A percentile compares a stretch with the other conserved stretches of the same genome.
phyloP scores from a whole-genome alignment of 2,329 filamentous ascomycete species.

The Annulohypoxylon truncatum region DNA sequence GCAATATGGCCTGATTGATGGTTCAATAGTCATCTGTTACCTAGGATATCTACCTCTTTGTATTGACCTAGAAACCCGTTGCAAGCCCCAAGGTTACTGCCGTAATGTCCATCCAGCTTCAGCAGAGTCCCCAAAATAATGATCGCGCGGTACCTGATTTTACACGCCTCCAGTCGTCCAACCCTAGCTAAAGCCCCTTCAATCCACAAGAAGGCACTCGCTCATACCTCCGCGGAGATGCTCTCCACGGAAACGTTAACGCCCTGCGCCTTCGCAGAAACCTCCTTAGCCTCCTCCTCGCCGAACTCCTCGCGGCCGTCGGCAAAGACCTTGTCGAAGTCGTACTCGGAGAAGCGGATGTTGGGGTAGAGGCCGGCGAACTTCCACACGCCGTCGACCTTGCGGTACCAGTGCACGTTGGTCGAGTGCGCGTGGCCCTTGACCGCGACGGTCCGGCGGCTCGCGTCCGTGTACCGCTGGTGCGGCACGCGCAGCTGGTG shows the following conservation, averaged over 20 bases:
- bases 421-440: slow-evolving; percentile 71
- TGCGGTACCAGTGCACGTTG: slow-evolving; percentile 68
- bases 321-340: slow-evolving; percentile 67
- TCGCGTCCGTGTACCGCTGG: slow-evolving; percentile 68
- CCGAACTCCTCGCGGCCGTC: slow-evolving; percentile 55
- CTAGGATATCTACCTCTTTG: neutral
- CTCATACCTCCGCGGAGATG: neutral
- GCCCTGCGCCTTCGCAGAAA: slow-evolving; percentile 20
- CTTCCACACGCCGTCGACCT: slow-evolving; percentile 70
- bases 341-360: slow-evolving; percentile 68
- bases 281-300: slow-evolving; percentile 31
- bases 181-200: neutral
- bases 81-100: neutral
- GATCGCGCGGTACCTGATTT: too few relatives aligned
- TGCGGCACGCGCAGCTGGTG: slow-evolving; percentile 72
- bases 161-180: neutral
- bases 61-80: neutral
- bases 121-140: neutral
- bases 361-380: slow-evolving; percentile 67
- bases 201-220: neutral
- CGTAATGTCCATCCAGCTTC: neutral
- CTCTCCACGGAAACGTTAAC: neutral
- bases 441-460: slow-evolving; percentile 60
- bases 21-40: neutral
- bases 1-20: neutral